Conservation (phyloP, 1,284 basidiomycete species). For the Ustilago shanxiensis region DNA sequence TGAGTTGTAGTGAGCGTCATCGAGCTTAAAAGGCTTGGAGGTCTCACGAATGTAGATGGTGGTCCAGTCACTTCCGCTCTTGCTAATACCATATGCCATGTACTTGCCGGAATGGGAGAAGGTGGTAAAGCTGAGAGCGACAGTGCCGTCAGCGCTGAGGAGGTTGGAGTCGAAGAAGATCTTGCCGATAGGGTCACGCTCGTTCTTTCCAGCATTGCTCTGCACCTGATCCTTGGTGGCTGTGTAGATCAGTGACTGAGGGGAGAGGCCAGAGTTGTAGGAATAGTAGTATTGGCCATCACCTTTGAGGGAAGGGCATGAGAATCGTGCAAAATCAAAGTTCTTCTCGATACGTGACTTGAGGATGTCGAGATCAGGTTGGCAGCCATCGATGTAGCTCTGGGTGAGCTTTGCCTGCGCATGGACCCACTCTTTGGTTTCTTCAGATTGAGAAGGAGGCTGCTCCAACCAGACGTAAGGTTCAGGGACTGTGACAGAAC, state of each 20-base stretch:
- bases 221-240: constrained; percentile 56
- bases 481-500: constrained; percentile 63
- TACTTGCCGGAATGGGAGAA: constrained; percentile 66
- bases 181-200: constrained; percentile 57
- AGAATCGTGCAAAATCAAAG: constrained; percentile 65
- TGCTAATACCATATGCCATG: constrained; percentile 65
- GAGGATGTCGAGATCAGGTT: constrained; percentile 58
- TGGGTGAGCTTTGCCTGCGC: constrained; percentile 63
- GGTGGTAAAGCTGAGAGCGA: constrained; percentile 58
- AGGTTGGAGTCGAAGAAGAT: constrained; percentile 67
- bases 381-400: constrained; percentile 56
- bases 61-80: constrained; percentile 67
- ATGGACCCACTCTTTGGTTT: constrained; percentile 65
- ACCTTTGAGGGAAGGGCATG: constrained; percentile 61
- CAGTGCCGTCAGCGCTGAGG: constrained; percentile 64
- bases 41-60: constrained; percentile 65
- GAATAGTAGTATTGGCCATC: constrained; percentile 66
- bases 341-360: constrained; percentile 60
- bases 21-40: constrained; percentile 54
- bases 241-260: constrained; percentile 63
- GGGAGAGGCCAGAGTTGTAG: constrained; percentile 67
- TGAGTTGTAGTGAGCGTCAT: constrained; percentile 40
- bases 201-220: constrained; percentile 36
- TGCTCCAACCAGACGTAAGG: constrained; percentile 69
- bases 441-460: constrained; percentile 62